These are phyloP conservation scores for Trichophyton verrucosum DNA, from an alignment of 2,329 filamentous ascomycete species.

Conservation along the genomic window DNA sequence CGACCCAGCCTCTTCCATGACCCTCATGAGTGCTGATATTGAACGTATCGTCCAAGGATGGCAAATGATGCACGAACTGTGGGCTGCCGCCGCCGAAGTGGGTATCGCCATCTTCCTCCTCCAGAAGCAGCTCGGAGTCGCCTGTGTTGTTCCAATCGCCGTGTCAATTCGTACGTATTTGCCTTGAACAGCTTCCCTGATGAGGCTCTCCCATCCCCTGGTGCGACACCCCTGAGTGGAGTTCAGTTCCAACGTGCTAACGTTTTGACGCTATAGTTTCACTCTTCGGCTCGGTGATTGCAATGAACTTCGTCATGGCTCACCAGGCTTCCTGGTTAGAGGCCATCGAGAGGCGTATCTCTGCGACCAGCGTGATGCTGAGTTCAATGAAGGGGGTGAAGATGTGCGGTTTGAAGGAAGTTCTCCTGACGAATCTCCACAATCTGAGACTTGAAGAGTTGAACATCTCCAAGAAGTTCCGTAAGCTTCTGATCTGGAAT, in stretches of 20 bases:
- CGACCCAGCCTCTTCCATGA: slow-evolving; percentile 29
- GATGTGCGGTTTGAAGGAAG: slow-evolving; percentile 36
- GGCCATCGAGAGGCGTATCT: slow-evolving; percentile 39
- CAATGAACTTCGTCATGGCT: slow-evolving; percentile 27
- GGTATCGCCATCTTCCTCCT: slow-evolving; percentile 35
- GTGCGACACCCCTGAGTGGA: no score
- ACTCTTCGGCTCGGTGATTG: slow-evolving; percentile 24
- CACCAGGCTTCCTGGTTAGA: slow-evolving; percentile 38
- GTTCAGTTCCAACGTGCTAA: background rate
- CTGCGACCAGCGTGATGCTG: slow-evolving; percentile 37
- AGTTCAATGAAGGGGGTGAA: slow-evolving; percentile 42
- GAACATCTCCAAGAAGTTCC: slow-evolving; percentile 30
- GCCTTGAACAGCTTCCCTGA: background rate
- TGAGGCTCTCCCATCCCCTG: background rate
- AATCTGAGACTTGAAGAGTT: slow-evolving; percentile 31
- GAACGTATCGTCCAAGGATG: slow-evolving; percentile 33
- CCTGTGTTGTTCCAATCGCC: slow-evolving; percentile 34
- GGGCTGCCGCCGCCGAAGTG: slow-evolving; percentile 35
- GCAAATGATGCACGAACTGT: slow-evolving; percentile 34
- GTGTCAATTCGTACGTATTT: slow-evolving; percentile 28
- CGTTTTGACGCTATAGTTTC: slow-evolving; percentile 18
- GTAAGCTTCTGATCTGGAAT: slow-evolving; percentile 32
- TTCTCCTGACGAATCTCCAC: slow-evolving; percentile 29
- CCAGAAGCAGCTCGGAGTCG: slow-evolving; percentile 31
- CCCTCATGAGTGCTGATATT: slow-evolving; percentile 37